phyloP scores from a whole-genome alignment of 1,284 basidiomycete genomes.

The Cryptococcus sp. region DNA sequence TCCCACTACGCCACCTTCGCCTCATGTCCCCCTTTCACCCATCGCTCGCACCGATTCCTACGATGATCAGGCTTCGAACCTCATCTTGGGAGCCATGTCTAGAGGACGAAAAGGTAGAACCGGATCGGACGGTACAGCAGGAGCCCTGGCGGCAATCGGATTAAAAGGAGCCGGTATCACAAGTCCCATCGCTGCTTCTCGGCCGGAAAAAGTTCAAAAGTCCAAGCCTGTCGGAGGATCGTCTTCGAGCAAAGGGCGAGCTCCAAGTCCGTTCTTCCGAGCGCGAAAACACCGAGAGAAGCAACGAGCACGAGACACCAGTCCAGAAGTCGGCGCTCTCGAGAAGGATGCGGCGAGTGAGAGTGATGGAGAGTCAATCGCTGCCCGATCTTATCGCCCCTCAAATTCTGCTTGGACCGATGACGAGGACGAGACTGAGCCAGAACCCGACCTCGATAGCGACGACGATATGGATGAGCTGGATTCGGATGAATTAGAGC shows the following conservation, averaged over 20 bases:
- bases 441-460: conserved; percentile 32
- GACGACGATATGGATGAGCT: conserved; percentile 46
- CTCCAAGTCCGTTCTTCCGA: conserved; percentile 46
- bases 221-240: conserved; percentile 30
- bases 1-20: conserved; percentile 7
- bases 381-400: conserved; percentile 49
- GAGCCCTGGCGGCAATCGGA: conserved; percentile 38
- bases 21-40: background rate
- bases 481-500: conserved; percentile 43
- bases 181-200: conserved; percentile 1
- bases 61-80: conserved; percentile 22
- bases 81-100: conserved; percentile 36
- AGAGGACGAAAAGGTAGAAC: conserved; percentile 8
- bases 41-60: background rate
- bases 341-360: conserved; percentile 62
- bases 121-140: conserved; percentile 14
- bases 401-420: conserved; percentile 44
- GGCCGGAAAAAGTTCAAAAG: conserved; percentile 13
- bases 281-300: conserved; percentile 39
- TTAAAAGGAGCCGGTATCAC: conserved; percentile 18
- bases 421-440: conserved; percentile 48
- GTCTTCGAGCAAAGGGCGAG: conserved; percentile 14
- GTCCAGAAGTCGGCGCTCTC: conserved; percentile 67
- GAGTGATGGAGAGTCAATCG: conserved; percentile 53
- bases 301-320: conserved; percentile 55